A percentile compares a stretch with the other conserved stretches of the same genome.
Conservation (phyloP, 2,329 filamentous ascomycete genomes). For the Colletotrichum chrysophilum region DNA sequence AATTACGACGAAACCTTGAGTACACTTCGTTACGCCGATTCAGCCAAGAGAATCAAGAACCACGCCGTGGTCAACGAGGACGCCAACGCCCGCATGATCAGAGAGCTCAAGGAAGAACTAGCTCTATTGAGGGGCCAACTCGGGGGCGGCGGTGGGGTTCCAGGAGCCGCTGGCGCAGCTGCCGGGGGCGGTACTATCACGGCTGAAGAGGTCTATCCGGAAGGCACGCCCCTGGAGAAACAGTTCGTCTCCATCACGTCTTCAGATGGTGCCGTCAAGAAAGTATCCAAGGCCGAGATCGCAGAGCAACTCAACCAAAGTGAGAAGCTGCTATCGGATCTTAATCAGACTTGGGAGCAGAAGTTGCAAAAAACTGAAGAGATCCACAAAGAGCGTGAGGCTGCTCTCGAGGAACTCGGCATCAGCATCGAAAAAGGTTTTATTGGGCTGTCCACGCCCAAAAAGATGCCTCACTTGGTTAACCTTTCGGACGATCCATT, state of each 20-base stretch:
- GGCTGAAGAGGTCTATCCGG: constrained; percentile 84
- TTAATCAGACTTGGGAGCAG: constrained; percentile 99
- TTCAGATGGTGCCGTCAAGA: constrained; percentile 84
- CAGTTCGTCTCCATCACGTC: constrained; percentile 95
- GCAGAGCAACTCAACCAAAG: constrained; percentile 95
- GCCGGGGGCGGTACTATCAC: constrained; percentile 54
- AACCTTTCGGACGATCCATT: constrained; percentile 96
- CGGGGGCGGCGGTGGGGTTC: constrained; percentile 56
- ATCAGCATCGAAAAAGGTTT: constrained; percentile 99
- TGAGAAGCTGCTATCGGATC: constrained; percentile 92
- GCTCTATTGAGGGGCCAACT: constrained; percentile 86
- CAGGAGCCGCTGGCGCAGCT: constrained; percentile 42
- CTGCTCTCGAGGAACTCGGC: constrained; percentile 92
- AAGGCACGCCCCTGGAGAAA: constrained; percentile 90
- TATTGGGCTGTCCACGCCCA: constrained; percentile 91
- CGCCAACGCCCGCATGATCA: constrained; percentile 97
- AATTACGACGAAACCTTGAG: constrained; percentile 98
- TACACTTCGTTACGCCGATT: constrained; percentile 95
- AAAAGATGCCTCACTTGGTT: constrained; percentile 99
- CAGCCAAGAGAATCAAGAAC: constrained; percentile 99
- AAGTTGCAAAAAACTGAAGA: constrained; percentile 94
- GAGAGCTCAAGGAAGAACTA: constrained; percentile 95
- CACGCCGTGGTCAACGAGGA: constrained; percentile 99
- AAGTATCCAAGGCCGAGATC: constrained; percentile 98
- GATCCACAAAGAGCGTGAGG: constrained; percentile 96